Evolutionary conservation across 2,329 filamentous ascomycete genomes (phyloP), one percentile per base, ranked within the genome.

Genomic region (Bisporella sp.): DNA sequence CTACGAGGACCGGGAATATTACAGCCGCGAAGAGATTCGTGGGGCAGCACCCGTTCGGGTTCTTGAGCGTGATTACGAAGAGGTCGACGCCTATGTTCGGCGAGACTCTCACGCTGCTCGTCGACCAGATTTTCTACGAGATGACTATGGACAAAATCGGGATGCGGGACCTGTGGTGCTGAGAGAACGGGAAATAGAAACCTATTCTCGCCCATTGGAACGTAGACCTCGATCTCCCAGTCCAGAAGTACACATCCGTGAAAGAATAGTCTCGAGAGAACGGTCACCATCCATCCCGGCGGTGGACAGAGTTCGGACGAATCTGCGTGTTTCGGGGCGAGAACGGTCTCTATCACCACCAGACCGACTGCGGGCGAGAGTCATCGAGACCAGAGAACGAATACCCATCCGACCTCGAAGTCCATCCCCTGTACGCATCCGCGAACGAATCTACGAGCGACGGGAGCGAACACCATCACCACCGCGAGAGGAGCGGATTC

Each of bases 371-470:
- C 61, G 61, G 31, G 57, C 60, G 41, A 55, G 63, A 57, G 58
- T 64, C 7, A 56, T 60, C 9, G 63, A 65, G 48, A 63, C 60
- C 8, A 48, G 60, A 47, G 61, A 64, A 46, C 58, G 61, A 49
- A 45, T 45, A 28, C 42, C 42, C 13, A 48, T 59, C 13, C 51
- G 62, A 50, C 59, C 62, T 39, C 54, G 58, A 31, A 58, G 58
- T 37, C 62, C 62, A 42, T 58, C 59, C 11, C 61, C 59, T 40
- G 49, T 62, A 7, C 56, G 60, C 28, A 45, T 58, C 28, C 56
- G 63, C 7, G 63, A 66, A 55, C 55, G 63, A 40, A 52, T 59
- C 13, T 47, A 62, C 7, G 61, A 64, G 49, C 49, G 61, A 46
- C 52, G 62, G 48, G 57, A 59, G 35, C 54, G 58, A 41, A 51